Evolutionary conservation across 306 rosid species (phyloP), one percentile per base, ranked within the genome.

Genomic region (Cucumis sativus): DNA sequence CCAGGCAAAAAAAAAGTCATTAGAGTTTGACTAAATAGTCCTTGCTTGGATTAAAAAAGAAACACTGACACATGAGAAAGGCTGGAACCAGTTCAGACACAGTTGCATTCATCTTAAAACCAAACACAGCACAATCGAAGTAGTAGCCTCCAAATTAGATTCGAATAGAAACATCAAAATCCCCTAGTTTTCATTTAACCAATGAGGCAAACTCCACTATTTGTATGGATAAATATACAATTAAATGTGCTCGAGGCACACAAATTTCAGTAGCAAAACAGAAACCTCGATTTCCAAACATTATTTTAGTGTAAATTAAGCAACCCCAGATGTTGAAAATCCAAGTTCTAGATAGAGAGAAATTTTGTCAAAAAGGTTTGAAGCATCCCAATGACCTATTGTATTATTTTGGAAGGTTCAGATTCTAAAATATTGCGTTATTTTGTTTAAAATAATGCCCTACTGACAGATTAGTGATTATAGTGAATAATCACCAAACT

Each of bases 81-180:
- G 88, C 86, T 88, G 91, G 89, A 93, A 89, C 92, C 92, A 93
- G 96, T 86, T 89, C 92, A 75, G 52, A 56, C 51, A 41, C 51
- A 33, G 51, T 18, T 75, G 65, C 59, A 47, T 70, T 23, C 25
- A 72, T 72, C 47, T 51, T 28, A 51, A 28, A 52, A 72, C 37
- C 61, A 51, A 72, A 72, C 62, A 72, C 60, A 72, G 62, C 77
- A 51, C 17, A 71, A 71, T 71, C 59, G 78, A 56, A 73, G 65
- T 57, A 57, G 67, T 57, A 41, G 21, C 70, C 25, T 76, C 59
- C 69, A 76, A 76, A 74, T 17, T 64, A 64, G 84, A 85, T 54
- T 67, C 78, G 89, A 91, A 93, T 93, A 84, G 92, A 91, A 91
- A 91, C 90, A 87, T 86, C 90, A 88, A 83, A 83, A 63, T 83